Conservation (phyloP, 139 green algal species). For the Chlorella sp. region DNA sequence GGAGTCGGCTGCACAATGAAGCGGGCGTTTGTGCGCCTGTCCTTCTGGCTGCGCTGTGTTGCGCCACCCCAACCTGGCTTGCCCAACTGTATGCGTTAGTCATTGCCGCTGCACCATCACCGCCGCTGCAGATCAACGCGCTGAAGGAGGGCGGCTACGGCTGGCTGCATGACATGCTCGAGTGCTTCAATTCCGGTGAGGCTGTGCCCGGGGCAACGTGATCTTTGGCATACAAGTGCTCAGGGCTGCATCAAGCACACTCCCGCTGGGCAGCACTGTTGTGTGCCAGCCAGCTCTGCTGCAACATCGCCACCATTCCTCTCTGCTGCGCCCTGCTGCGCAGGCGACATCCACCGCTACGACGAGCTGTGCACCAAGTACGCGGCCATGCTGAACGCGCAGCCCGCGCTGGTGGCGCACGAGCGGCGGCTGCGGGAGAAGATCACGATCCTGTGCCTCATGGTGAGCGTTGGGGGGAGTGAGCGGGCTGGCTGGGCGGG, state of each 20-base stretch:
- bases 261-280: no score
- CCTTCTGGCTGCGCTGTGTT: no score
- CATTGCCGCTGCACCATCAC: no score
- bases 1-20: background rate
- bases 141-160: conserved; percentile 75
- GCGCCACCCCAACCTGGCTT: no score
- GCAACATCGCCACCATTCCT: background rate
- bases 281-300: background rate
- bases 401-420: conserved; percentile 94
- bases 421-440: conserved; percentile 94
- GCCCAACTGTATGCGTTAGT: no score
- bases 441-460: conserved; percentile 91
- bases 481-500: background rate
- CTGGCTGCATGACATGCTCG: conserved; percentile 93
- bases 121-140: conserved; percentile 65
- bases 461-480: conserved; percentile 51
- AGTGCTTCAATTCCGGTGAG: conserved; percentile 80
- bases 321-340: background rate
- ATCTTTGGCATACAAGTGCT: no score
- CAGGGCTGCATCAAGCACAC: no score
- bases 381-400: conserved; percentile 80
- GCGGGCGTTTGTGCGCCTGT: no score
- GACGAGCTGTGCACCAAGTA: conserved; percentile 89
- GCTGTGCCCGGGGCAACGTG: background rate
- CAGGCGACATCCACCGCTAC: conserved; percentile 91